A percentile compares a stretch with the other conserved stretches of the same genome.
Conservation (phyloP, 139 green algal species). For the Ettlia oleoabundans region DNA sequence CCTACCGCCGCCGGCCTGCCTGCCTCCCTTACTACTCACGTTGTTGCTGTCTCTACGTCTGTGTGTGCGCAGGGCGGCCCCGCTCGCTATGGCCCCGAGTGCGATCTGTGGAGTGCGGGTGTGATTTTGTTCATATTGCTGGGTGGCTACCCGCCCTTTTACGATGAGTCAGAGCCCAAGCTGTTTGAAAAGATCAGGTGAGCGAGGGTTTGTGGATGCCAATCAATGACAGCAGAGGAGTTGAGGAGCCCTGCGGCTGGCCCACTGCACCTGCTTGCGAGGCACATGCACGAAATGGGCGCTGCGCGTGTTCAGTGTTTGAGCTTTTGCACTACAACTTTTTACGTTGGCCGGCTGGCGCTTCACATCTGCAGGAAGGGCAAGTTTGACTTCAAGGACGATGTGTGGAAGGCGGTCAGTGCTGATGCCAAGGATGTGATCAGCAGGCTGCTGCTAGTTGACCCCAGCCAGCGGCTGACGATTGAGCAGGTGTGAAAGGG, state of each 20-base stretch:
- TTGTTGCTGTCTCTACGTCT: too few species aligned
- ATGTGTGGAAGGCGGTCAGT: constrained; percentile 40
- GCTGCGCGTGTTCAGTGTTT: too few species aligned
- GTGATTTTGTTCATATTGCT: constrained; percentile 90
- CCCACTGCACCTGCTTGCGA: neutral
- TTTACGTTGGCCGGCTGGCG: too few species aligned
- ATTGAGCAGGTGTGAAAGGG: constrained; percentile 49
- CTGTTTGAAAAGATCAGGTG: constrained; percentile 88
- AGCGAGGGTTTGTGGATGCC: too few species aligned
- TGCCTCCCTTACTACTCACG: too few species aligned
- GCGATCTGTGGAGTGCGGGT: constrained; percentile 77
- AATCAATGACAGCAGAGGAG: too few species aligned
- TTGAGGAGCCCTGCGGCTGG: neutral
- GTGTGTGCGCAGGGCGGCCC: constrained; percentile 45
- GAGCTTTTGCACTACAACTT: too few species aligned
- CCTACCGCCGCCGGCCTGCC: too few species aligned
- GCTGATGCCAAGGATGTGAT: constrained; percentile 51
- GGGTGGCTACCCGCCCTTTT: constrained; percentile 92
- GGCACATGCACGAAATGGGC: neutral
- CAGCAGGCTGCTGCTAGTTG: constrained; percentile 42
- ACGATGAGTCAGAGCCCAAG: constrained; percentile 84
- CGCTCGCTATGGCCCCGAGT: constrained; percentile 58
- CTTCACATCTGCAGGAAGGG: constrained; percentile 66
- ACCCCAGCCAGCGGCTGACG: constrained; percentile 73
- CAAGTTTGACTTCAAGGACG: constrained; percentile 80